Conservation (phyloP, 2,329 filamentous ascomycete species). For the Cercospora sojina region DNA sequence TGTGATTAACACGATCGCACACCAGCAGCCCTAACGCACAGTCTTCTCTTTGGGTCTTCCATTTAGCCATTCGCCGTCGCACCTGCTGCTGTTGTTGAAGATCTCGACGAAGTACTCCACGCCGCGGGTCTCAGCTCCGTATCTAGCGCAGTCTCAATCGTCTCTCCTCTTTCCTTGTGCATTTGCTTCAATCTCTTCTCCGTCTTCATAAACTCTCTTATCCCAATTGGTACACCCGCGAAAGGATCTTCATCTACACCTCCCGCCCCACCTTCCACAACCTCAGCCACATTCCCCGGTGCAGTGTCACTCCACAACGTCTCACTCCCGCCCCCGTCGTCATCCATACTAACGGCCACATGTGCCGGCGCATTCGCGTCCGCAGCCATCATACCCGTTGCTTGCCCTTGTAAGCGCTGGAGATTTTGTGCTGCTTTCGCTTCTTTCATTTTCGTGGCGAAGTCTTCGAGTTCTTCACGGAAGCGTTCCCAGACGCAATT, state of each 20-base stretch:
- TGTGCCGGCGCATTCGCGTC: conserved; percentile 47
- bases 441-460: conserved; percentile 65
- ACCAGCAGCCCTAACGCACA: not conserved
- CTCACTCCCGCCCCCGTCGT: conserved; percentile 75
- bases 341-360: conserved; percentile 66
- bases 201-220: conserved; percentile 94
- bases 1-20: conserved; percentile 3
- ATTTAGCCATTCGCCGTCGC: not conserved
- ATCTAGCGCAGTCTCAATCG: conserved; percentile 24
- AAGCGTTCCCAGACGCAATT: conserved; percentile 96
- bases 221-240: conserved; percentile 80
- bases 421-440: conserved; percentile 56
- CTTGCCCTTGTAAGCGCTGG: conserved; percentile 34
- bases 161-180: conserved; percentile 46
- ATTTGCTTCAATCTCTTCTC: conserved; percentile 85
- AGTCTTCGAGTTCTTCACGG: conserved; percentile 88
- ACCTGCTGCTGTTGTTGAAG: not conserved
- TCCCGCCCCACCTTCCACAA: conserved; percentile 5
- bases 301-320: conserved; percentile 58
- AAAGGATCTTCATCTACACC: conserved; percentile 65
- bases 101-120: conserved; percentile 17
- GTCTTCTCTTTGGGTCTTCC: not conserved
- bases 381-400: conserved; percentile 39
- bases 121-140: conserved; percentile 26
- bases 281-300: conserved; percentile 4